Base-by-base conservation (phyloP, 129 eudicot genomes). In the Lactuca sativa region DNA sequence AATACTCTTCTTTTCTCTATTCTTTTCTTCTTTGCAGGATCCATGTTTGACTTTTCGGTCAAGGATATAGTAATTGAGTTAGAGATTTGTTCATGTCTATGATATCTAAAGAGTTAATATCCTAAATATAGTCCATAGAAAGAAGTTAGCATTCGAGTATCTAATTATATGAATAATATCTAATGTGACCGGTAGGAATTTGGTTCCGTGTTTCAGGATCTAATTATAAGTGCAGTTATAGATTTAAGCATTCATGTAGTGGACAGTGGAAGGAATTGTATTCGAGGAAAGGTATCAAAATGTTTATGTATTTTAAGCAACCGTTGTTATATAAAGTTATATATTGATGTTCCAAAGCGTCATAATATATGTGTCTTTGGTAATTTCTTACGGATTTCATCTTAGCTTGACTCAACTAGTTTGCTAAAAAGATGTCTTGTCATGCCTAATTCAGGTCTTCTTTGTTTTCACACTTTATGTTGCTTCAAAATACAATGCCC, bases 391-490 rank as follows among this genome's bases (percentile, higher is more conserved):
- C 18, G 11, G 34, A 56, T 8, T 37, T 18, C 21, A 18, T 18
- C 21, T 18, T 18, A 18, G 21, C 21, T 18, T 18, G 21, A 0
- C 21, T 18, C 21, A 18, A 18, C 21, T 18, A 18, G 21, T 18
- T 18, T 18, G 0, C 21, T 18, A 18, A 18, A 18, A 18, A 18
- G 21, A 18, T 18, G 21, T 1, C 21, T 18, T 18, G 21, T 18
- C 12, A 64, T 21, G 67, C 38, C 70, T 18, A 37, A 40, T 78
- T 40, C 86, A 86, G 96, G 92, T 86, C 66, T 67, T 86, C 44
- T 89, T 83, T 63, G 73, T 89, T 74, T 89, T 89, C 80, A 89
- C 92, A 13, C 87, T 89, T 52, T 78, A 76, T 77, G 83, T 86
- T 70, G 79, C 82, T 33, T 86, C 89, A 33, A 83, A 83, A 67